Base-by-base conservation (phyloP, 345 rosid genomes). In the Citrus inodora region DNA sequence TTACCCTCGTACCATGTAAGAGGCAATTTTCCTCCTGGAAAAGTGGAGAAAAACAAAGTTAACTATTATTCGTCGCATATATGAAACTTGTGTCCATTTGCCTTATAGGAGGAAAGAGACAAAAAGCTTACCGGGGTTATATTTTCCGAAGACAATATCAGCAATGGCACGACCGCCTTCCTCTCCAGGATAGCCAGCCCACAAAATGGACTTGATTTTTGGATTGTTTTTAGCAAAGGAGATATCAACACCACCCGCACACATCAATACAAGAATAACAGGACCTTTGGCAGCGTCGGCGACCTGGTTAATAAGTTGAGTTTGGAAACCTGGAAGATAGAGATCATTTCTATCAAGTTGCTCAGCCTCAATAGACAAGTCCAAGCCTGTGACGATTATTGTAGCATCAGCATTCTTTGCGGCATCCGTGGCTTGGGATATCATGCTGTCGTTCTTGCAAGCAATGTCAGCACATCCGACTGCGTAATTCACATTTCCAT, bases 181-280 rank as follows among this genome's bases (percentile, higher is more conserved):
- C 61, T 90, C 85, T 74, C 93, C 97, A 4, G 95, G 94, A 30
- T 85, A 88, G 48, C 94, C 94, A 14, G 83, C 94, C 92, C 92
- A 92, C 51, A 90, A 42, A 51, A 90, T 88, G 19, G 86, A 80
- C 0, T 73, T 30, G 24, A 90, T 82, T 11, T 85, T 87, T 1
- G 37, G 21, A 37, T 87, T 82, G 3, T 58, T 24, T 79, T 83
- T 83, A 19, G 87, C 87, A 24, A 87, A 92, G 0, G 86, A 75
- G 55, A 92, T 80, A 74, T 90, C 97, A 0, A 92, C 67, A 1
- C 89, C 85, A 17, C 91, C 94, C 0, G 84, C 94, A 1, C 90
- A 82, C 89, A 90, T 84, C 27, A 93, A 76, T 9, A 91, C 94
- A 73, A 92, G 86, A 78, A 89, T 40, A 16, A 92, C 87, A 0